Evolutionary conservation across 2,329 filamentous ascomycete species (phyloP).

Genomic region (Sarocladium strictum): DNA sequence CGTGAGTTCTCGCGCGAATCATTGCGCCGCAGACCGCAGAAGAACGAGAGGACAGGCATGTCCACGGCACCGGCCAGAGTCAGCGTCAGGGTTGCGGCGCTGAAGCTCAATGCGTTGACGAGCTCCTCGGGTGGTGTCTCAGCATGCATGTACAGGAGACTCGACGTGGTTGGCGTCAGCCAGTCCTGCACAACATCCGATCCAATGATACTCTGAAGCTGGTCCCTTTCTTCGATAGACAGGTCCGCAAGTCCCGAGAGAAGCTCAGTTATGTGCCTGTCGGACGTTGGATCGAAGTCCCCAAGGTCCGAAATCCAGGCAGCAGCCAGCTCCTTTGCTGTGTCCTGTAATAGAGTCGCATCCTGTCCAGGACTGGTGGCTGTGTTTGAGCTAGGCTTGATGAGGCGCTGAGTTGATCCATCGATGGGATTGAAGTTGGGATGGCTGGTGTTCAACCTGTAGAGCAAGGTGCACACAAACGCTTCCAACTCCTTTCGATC

Average conservation of each 20-base stretch:
- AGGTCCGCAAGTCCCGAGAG: neutral
- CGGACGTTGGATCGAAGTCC: neutral
- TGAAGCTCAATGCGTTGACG: neutral
- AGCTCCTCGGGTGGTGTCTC: neutral
- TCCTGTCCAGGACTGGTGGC: too few species aligned
- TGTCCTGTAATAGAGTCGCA: too few species aligned
- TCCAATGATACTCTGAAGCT: neutral
- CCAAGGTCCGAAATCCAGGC: neutral
- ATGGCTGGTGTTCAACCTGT: neutral
- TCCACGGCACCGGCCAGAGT: neutral
- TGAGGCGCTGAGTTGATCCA: neutral
- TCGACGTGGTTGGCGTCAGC: neutral
- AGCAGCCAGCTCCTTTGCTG: neutral
- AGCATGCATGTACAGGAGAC: neutral
- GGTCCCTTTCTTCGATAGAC: neutral
- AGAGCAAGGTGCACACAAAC: neutral
- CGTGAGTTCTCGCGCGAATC: neutral
- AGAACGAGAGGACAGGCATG: neutral
- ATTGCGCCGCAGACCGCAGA: neutral
- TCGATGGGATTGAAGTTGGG: neutral
- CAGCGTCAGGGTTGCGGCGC: neutral
- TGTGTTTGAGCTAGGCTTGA: neutral
- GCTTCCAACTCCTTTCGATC: neutral
- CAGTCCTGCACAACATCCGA: neutral
- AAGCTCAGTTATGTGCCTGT: neutral